phyloP scores from a whole-genome alignment of 768 basidiomycete species.

The Phanerochaete carnosa region DNA sequence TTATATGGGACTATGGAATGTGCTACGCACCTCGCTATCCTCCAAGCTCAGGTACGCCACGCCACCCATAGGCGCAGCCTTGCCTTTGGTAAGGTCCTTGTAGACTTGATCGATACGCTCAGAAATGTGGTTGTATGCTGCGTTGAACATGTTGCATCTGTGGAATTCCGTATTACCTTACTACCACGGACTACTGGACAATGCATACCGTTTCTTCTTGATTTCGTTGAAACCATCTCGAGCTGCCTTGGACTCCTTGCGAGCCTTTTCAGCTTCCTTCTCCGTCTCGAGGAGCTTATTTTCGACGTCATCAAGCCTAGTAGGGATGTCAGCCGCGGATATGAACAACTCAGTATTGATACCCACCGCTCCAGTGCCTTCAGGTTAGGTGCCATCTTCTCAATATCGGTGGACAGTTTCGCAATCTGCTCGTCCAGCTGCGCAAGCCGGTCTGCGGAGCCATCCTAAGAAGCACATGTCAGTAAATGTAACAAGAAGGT shows the following conservation, averaged over 20 bases:
- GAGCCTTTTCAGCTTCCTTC: slow-evolving; percentile 86
- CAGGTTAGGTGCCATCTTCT: slow-evolving; percentile 93
- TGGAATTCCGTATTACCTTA: background rate
- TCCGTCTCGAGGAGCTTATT: slow-evolving; percentile 84
- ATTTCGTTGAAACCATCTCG: slow-evolving; percentile 89
- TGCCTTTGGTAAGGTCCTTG: slow-evolving; percentile 96
- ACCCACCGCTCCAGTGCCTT: slow-evolving; percentile 88
- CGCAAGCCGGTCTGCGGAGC: slow-evolving; percentile 58
- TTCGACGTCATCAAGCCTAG: slow-evolving; percentile 83
- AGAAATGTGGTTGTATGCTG: slow-evolving; percentile 94
- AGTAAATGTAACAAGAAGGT: background rate
- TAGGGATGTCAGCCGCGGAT: background rate
- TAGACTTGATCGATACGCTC: slow-evolving; percentile 94
- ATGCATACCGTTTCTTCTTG: slow-evolving; percentile 68
- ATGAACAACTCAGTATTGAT: background rate
- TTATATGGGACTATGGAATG: slow-evolving; percentile 15
- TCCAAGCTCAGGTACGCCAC: slow-evolving; percentile 96
- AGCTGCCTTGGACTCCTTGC: slow-evolving; percentile 87
- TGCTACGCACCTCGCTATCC: slow-evolving; percentile 81
- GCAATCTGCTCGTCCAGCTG: slow-evolving; percentile 72
- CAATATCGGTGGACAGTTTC: slow-evolving; percentile 77
- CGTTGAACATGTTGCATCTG: slow-evolving; percentile 86
- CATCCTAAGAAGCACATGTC: slow-evolving; percentile 39
- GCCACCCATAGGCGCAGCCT: slow-evolving; percentile 90
- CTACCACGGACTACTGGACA: background rate